Evolutionary conservation across 2,329 filamentous ascomycete species (phyloP), one percentile per base, ranked within the genome.

Genomic region (Emmonsia crescens): DNA sequence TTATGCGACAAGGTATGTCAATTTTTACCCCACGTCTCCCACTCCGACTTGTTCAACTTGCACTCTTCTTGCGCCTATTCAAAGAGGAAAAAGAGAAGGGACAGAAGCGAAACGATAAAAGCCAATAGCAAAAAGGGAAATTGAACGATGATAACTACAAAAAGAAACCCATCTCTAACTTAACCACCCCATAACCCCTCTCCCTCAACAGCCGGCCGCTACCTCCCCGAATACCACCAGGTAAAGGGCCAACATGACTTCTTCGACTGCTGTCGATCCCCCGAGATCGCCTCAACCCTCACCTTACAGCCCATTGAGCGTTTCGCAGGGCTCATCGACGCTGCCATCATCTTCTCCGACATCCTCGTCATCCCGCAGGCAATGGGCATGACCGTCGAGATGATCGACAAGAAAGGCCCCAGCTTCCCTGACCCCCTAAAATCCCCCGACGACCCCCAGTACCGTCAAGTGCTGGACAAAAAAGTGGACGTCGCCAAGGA

Each of bases 291-390:
- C 58, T 96, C 91, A 38, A 95, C 89, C 46, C 80, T 99, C 68
- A 99, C 94, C 5, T 83, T 99, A 33, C 94, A 99, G 76, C 94
- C 94, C 60, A 87, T 99, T 70, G 91, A 96, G 69, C 91, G 94
- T 60, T 99, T 87, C 73, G 87, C 83, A 49, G 92, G 91, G 51
- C 86, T 99, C 64, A 85, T 99, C 68, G 94, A 99, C 75, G 93
- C 91, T 33, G 92, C 94, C 63, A 99, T 99, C 71, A 99, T 99
- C 75, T 99, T 99, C 82, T 96, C 91, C 61, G 94, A 99, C 74
- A 99, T 99, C 67, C 85, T 99, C 44, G 94, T 99, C 54, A 92
- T 99, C 65, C 94, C 94, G 0, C 94, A 99, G 78, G 94, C 94
- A 38, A 89, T 99, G 85, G 94, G 94, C 0, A 99, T 99, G 94